phyloP scores from a whole-genome alignment of 345 rosid genomes.

The Draba incana region DNA sequence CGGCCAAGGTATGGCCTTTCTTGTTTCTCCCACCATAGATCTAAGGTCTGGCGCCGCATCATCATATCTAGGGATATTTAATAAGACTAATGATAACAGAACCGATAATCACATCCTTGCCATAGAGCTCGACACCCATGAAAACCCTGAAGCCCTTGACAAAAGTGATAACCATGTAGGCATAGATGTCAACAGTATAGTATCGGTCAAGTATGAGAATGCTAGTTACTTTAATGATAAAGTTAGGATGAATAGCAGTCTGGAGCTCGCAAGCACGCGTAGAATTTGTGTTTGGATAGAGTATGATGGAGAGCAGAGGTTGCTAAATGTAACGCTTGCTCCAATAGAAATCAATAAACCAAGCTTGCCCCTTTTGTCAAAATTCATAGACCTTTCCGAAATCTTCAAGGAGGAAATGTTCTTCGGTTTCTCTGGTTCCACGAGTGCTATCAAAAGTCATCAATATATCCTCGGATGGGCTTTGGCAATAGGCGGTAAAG shows the following conservation, averaged over 20 bases:
- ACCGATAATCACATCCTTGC: slow-evolving; percentile 48
- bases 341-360: slow-evolving; percentile 27
- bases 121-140: slow-evolving; percentile 51
- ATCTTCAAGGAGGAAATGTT: slow-evolving; percentile 46
- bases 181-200: slow-evolving; percentile 46
- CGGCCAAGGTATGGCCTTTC: slow-evolving; percentile 45
- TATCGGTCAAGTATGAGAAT: slow-evolving; percentile 32
- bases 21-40: slow-evolving; percentile 35
- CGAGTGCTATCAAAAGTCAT: slow-evolving; percentile 35
- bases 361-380: neutral
- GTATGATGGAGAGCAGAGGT: slow-evolving; percentile 36
- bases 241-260: slow-evolving; percentile 7
- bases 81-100: slow-evolving; percentile 26
- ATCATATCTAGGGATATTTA: slow-evolving; percentile 50
- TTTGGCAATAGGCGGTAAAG: slow-evolving; percentile 46
- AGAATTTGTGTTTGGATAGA: slow-evolving; percentile 57
- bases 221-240: slow-evolving; percentile 36
- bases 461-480: slow-evolving; percentile 65
- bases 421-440: slow-evolving; percentile 57
- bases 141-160: slow-evolving; percentile 42
- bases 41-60: neutral
- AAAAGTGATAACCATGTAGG: slow-evolving; percentile 51
- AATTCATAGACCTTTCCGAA: slow-evolving; percentile 42
- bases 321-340: slow-evolving; percentile 48
- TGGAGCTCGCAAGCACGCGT: slow-evolving; percentile 40